These are phyloP conservation scores for Adansonia digitata DNA, from an alignment of 345 rosid genomes.

Conservation along the genomic window DNA sequence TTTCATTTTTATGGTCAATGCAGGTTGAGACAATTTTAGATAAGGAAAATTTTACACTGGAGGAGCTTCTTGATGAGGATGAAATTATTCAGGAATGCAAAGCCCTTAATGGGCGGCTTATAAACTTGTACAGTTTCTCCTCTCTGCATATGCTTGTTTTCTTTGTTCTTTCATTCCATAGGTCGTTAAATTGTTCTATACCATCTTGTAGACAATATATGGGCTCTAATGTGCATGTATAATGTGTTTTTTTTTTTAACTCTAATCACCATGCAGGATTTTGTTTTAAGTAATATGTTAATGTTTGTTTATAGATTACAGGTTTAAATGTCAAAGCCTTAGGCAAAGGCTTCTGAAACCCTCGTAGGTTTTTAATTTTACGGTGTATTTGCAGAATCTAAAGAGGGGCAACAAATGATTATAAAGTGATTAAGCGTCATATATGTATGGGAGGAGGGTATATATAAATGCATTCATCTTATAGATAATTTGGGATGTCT, in stretches of 20 bases:
- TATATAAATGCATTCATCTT: not conserved
- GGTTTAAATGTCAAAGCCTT: not conserved
- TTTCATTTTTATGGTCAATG: slow-evolving; percentile 11
- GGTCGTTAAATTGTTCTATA: not conserved
- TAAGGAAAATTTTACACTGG: slow-evolving; percentile 72
- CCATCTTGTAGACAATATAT: not conserved
- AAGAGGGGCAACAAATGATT: not conserved
- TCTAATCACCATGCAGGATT: not conserved
- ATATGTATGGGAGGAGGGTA: not conserved
- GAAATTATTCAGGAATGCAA: slow-evolving; percentile 99
- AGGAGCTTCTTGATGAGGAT: slow-evolving; percentile 96
- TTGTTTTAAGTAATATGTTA: not conserved
- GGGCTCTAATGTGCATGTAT: not conserved
- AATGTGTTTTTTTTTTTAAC: not conserved
- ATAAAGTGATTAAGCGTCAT: not conserved
- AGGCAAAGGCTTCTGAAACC: not conserved
- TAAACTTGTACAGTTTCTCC: slow-evolving; percentile 56
- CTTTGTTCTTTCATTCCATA: slow-evolving; percentile 1
- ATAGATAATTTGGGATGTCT: slow-evolving; percentile 2
- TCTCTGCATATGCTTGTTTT: not conserved
- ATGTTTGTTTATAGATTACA: not conserved
- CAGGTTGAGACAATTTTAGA: slow-evolving; percentile 95
- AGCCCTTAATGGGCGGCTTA: slow-evolving; percentile 77
- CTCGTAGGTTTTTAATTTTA: not conserved
- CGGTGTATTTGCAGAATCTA: not conserved